phyloP scores from a whole-genome alignment of 225 moss, liverwort and hornwort genomes.

The Marchantia polymorpha region DNA sequence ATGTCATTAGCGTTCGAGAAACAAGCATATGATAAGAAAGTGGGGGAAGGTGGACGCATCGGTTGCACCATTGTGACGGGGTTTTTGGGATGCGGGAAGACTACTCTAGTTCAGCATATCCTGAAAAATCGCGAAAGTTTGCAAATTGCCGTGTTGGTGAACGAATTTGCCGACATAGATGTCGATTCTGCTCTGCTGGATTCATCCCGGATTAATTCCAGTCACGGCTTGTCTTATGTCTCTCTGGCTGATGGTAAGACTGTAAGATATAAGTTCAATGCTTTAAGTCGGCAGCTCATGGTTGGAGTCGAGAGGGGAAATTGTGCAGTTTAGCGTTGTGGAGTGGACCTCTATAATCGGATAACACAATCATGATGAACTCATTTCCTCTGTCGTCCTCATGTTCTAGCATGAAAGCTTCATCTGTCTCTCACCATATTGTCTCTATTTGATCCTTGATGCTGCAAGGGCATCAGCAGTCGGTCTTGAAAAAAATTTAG shows the following conservation, averaged over 20 bases:
- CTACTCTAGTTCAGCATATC: conserved; percentile 40
- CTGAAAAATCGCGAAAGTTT: conserved; percentile 31
- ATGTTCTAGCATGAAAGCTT: neutral
- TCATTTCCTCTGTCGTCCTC: neutral
- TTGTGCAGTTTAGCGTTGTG: too few relatives aligned
- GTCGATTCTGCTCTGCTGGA: conserved; percentile 41
- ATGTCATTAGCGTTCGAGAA: conserved; percentile 43
- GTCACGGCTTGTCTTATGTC: conserved; percentile 31
- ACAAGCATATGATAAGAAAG: conserved; percentile 32
- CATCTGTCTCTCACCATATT: neutral
- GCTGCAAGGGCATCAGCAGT: neutral
- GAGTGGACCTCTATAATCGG: neutral
- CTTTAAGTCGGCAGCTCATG: neutral
- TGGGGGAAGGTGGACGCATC: conserved; percentile 37
- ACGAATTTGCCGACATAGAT: conserved; percentile 44
- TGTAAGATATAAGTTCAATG: neutral
- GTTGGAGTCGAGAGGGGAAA: neutral
- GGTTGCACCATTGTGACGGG: conserved; percentile 52
- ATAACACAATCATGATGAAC: neutral
- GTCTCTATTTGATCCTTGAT: neutral
- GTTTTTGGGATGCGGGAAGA: conserved; percentile 45
- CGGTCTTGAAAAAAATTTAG: neutral
- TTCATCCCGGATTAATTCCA: conserved; percentile 25
- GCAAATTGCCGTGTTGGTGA: conserved; percentile 45
- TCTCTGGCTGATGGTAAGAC: conserved; percentile 31